These are phyloP conservation scores for Mentha longifolia DNA, from an alignment of 257 asterid species.

Conservation along the genomic window DNA sequence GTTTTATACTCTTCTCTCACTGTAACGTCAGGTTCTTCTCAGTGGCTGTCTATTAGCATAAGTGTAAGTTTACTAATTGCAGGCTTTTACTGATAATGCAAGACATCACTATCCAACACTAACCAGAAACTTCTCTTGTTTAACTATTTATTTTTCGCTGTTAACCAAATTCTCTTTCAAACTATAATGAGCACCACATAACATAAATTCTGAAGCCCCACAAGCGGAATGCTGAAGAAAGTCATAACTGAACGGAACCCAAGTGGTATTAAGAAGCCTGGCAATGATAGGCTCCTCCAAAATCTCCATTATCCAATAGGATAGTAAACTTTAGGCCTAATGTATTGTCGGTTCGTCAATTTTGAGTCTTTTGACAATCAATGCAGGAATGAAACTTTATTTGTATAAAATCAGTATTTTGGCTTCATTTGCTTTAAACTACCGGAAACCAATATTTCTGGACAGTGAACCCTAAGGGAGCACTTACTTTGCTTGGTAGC, in stretches of 20 bases:
- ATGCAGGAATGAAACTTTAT: slow-evolving; percentile 7
- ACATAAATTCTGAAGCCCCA: neutral
- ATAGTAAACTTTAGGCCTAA: neutral
- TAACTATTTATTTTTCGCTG: too few species aligned
- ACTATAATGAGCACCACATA: neutral
- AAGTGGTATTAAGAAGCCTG: neutral
- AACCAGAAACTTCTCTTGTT: neutral
- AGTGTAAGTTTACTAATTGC: neutral
- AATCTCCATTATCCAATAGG: neutral
- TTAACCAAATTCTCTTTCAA: neutral
- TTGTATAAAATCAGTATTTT: neutral
- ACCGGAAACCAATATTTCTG: neutral
- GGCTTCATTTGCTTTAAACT: slow-evolving; percentile 14
- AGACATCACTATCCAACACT: neutral
- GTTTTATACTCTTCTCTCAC: neutral
- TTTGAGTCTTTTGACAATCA: slow-evolving; percentile 1
- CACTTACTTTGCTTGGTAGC: too few species aligned
- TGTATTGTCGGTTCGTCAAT: neutral
- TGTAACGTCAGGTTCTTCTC: neutral
- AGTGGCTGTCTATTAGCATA: neutral
- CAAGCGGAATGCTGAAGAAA: slow-evolving; percentile 3
- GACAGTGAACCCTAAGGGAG: neutral
- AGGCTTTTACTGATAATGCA: neutral
- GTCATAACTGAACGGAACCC: neutral
- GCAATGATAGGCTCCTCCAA: slow-evolving; percentile 1